Conservation (phyloP, 2,329 filamentous ascomycete genomes). For the Dactylonectria estremocensis region DNA sequence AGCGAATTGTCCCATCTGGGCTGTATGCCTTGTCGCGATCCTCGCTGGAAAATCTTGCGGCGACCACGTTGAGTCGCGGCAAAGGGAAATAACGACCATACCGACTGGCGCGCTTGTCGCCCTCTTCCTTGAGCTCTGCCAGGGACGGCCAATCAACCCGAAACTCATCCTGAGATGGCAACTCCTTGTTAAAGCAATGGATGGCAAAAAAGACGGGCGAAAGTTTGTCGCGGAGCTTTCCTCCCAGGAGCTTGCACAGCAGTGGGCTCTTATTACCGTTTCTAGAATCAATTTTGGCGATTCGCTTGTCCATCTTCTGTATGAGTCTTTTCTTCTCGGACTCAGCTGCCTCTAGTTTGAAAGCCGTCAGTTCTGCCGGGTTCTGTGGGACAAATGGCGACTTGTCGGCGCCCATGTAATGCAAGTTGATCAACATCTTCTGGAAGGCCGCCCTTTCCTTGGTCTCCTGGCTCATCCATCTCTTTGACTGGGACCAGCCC, state of each 20-base stretch:
- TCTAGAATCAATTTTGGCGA: conserved; percentile 40
- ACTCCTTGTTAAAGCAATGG: conserved; percentile 53
- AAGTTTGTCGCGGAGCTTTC: conserved; percentile 48
- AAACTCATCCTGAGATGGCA: conserved; percentile 27
- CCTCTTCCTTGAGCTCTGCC: conserved; percentile 55
- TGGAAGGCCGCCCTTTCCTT: conserved; percentile 54
- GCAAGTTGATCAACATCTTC: conserved; percentile 55
- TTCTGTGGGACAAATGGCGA: conserved; percentile 57
- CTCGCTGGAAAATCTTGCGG: conserved; percentile 22
- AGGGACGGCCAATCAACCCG: conserved; percentile 54
- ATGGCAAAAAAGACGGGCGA: conserved; percentile 53
- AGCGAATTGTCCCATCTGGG: conserved; percentile 44
- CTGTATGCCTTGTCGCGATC: conserved; percentile 34
- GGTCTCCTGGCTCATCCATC: conserved; percentile 56
- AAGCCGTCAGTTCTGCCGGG: conserved; percentile 53
- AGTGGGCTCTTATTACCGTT: conserved; percentile 17
- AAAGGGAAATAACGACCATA: conserved; percentile 52
- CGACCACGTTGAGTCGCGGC: conserved; percentile 48
- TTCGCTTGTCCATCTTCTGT: conserved; percentile 42
- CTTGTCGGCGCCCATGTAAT: conserved; percentile 53
- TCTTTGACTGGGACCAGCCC: conserved; percentile 57
- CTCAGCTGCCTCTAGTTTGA: conserved; percentile 51
- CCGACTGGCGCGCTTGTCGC: conserved; percentile 47
- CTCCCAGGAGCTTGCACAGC: conserved; percentile 45
- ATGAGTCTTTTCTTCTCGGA: conserved; percentile 43